These are phyloP conservation scores for Pythium plurisporium DNA, from an alignment of 352 stramenopile genomes.

Conservation along the genomic window DNA sequence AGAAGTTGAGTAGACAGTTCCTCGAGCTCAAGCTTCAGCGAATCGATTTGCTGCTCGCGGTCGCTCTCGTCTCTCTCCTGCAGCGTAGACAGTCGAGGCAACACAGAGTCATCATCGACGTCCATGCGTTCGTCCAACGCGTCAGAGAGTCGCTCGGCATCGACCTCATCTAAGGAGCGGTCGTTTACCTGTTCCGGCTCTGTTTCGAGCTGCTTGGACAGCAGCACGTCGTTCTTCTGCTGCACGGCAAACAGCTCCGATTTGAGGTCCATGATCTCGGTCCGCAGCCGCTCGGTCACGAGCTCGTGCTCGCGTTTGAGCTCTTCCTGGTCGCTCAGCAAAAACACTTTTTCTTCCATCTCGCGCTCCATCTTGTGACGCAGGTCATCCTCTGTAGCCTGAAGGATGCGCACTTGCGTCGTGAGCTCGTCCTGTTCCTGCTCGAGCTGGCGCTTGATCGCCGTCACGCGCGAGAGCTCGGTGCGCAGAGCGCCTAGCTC, in stretches of 20 bases:
- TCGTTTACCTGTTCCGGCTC: slow-evolving; percentile 22
- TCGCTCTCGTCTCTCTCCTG: slow-evolving; percentile 58
- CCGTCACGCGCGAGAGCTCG: slow-evolving; percentile 35
- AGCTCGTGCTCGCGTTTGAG: slow-evolving; percentile 77
- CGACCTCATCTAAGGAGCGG: too few relatives aligned
- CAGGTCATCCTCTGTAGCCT: slow-evolving; percentile 73
- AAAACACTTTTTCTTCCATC: slow-evolving; percentile 84
- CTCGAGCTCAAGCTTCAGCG: slow-evolving; percentile 60
- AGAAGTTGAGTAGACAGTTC: slow-evolving; percentile 52
- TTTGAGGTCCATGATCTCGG: slow-evolving; percentile 84
- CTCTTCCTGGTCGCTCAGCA: slow-evolving; percentile 80
- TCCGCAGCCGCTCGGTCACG: slow-evolving; percentile 69
- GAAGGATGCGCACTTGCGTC: slow-evolving; percentile 78
- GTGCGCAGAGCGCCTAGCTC: slow-evolving; percentile 39
- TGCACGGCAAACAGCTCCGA: slow-evolving; percentile 76
- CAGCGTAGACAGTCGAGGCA: slow-evolving; percentile 42
- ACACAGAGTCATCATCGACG: slow-evolving; percentile 25
- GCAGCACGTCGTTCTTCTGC: slow-evolving; percentile 43
- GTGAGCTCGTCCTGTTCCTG: slow-evolving; percentile 74
- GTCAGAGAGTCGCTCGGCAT: slow-evolving; percentile 1
- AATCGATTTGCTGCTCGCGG: slow-evolving; percentile 65
- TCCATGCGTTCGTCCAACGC: slow-evolving; percentile 30
- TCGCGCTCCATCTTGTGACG: slow-evolving; percentile 81
- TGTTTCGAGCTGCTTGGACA: too few relatives aligned
- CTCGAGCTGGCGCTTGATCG: slow-evolving; percentile 48